A percentile compares a stretch with the other conserved stretches of the same genome.
Conservation (phyloP, 2,329 filamentous ascomycete species). For the Atkinsonella hypoxylon region DNA sequence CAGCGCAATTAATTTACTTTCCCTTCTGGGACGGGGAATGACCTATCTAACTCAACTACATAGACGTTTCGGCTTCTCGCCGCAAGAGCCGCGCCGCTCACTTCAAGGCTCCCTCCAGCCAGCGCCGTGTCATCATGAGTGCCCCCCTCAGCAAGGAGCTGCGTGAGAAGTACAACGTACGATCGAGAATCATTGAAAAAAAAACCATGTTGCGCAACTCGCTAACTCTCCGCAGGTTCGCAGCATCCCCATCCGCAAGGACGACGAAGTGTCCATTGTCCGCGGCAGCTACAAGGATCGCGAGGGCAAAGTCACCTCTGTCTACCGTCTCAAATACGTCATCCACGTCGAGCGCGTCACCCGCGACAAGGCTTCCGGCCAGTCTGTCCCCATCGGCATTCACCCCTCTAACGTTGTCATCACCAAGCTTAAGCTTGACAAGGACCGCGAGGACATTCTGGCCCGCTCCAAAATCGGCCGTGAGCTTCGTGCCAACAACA, state of each 20-base stretch:
- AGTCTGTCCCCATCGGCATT: slow-evolving; percentile 88
- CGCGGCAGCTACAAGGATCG: slow-evolving; percentile 94
- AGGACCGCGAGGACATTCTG: slow-evolving; percentile 82
- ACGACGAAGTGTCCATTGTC: slow-evolving; percentile 87
- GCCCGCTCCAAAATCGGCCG: slow-evolving; percentile 74
- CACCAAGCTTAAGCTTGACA: slow-evolving; percentile 97
- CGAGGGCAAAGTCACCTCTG: slow-evolving; percentile 94
- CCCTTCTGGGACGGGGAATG: too few species aligned
- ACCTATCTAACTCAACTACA: not conserved
- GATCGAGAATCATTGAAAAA: slow-evolving; percentile 19
- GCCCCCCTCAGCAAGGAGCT: slow-evolving; percentile 93
- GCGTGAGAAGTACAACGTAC: slow-evolving; percentile 96
- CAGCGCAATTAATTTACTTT: too few species aligned
- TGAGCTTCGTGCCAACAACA: slow-evolving; percentile 62
- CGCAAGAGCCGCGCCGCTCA: slow-evolving; percentile 99
- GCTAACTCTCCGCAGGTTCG: slow-evolving; percentile 52
- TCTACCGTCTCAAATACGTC: slow-evolving; percentile 97
- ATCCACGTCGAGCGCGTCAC: slow-evolving; percentile 95
- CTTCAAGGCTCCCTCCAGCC: slow-evolving; percentile 89
- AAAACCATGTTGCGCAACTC: not conserved
- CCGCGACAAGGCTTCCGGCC: slow-evolving; percentile 95
- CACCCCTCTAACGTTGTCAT: slow-evolving; percentile 95
- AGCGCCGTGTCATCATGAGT: slow-evolving; percentile 94
- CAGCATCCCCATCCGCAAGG: slow-evolving; percentile 94
- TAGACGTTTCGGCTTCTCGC: slow-evolving; percentile 64